phyloP scores from a whole-genome alignment of 2,329 filamentous ascomycete genomes.

The Cordyceps farinosa region DNA sequence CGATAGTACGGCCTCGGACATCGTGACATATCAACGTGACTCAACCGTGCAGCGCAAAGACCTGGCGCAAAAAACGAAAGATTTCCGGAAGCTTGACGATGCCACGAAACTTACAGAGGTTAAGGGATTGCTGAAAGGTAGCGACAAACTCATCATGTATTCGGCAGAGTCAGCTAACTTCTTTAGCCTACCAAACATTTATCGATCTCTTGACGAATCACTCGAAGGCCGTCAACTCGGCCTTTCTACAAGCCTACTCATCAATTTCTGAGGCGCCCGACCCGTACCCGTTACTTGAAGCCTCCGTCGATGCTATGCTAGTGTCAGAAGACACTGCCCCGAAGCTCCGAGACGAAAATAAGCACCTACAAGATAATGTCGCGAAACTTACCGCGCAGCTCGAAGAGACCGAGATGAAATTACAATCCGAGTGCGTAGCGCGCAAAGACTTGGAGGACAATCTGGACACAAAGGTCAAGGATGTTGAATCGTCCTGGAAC shows the following conservation, averaged over 20 bases:
- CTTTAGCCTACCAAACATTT: slow-evolving; percentile 86
- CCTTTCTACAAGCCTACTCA: slow-evolving; percentile 90
- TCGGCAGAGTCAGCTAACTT: not conserved
- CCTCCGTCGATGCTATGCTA: slow-evolving; percentile 90
- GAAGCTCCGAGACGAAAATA: slow-evolving; percentile 82
- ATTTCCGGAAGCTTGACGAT: slow-evolving; percentile 93
- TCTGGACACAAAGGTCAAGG: slow-evolving; percentile 77
- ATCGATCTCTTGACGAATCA: slow-evolving; percentile 96
- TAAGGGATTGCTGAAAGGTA: slow-evolving; percentile 85
- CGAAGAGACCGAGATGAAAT: slow-evolving; percentile 73
- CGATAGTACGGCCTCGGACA: slow-evolving; percentile 91
- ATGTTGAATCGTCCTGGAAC: slow-evolving; percentile 85
- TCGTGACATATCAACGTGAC: slow-evolving; percentile 88
- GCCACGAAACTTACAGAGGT: slow-evolving; percentile 79
- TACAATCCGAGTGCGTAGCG: slow-evolving; percentile 73
- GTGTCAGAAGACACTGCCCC: slow-evolving; percentile 89
- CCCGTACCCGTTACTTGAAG: slow-evolving; percentile 92
- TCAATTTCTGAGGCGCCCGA: slow-evolving; percentile 93
- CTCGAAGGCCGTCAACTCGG: slow-evolving; percentile 88
- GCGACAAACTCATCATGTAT: slow-evolving; percentile 6
- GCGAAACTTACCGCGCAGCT: slow-evolving; percentile 72
- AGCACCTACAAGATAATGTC: slow-evolving; percentile 77
- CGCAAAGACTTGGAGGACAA: slow-evolving; percentile 73
- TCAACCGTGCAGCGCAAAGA: slow-evolving; percentile 96
- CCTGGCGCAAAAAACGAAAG: slow-evolving; percentile 97